Percentiles rank a stretch among this genome's conserved stretches.
phyloP scores from a whole-genome alignment of 2,329 filamentous ascomycete genomes.

The Botrytis hyacinthi region DNA sequence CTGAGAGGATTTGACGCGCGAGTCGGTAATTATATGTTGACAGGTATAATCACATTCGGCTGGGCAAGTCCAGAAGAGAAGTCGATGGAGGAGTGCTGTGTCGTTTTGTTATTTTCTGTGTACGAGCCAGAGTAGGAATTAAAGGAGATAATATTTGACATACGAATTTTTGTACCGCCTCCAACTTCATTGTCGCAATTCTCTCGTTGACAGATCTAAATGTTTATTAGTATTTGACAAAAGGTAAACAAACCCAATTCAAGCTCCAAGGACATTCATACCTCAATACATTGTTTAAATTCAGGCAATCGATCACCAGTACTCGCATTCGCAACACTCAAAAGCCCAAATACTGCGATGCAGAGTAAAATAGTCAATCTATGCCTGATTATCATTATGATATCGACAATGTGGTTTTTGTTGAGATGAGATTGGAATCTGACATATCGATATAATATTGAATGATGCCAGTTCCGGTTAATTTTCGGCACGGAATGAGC shows the following conservation, averaged over 20 bases:
- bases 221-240: slow-evolving; percentile 22
- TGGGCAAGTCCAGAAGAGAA: slow-evolving; percentile 89
- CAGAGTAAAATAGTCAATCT: slow-evolving; percentile 21
- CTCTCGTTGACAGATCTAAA: slow-evolving; percentile 72
- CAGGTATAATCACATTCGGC: slow-evolving; percentile 97
- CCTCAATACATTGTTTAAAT: slow-evolving; percentile 83
- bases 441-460: not conserved
- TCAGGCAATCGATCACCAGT: slow-evolving; percentile 81
- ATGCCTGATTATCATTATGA: slow-evolving; percentile 33
- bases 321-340: slow-evolving; percentile 61
- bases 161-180: slow-evolving; percentile 40
- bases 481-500: not conserved
- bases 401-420: slow-evolving; percentile 10
- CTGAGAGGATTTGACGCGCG: slow-evolving; percentile 63
- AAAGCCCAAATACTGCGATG: slow-evolving; percentile 36
- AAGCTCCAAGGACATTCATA: slow-evolving; percentile 40
- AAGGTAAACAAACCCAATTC: not conserved
- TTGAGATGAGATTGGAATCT: not conserved
- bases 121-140: slow-evolving; percentile 10
- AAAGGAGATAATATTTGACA: slow-evolving; percentile 11
- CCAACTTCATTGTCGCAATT: slow-evolving; percentile 72
- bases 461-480: not conserved
- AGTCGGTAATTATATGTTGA: slow-evolving; percentile 83
- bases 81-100: slow-evolving; percentile 74
- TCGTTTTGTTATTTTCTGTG: slow-evolving; percentile 26